phyloP scores from a whole-genome alignment of 306 rosid genomes.

The Potentilla sterilis region DNA sequence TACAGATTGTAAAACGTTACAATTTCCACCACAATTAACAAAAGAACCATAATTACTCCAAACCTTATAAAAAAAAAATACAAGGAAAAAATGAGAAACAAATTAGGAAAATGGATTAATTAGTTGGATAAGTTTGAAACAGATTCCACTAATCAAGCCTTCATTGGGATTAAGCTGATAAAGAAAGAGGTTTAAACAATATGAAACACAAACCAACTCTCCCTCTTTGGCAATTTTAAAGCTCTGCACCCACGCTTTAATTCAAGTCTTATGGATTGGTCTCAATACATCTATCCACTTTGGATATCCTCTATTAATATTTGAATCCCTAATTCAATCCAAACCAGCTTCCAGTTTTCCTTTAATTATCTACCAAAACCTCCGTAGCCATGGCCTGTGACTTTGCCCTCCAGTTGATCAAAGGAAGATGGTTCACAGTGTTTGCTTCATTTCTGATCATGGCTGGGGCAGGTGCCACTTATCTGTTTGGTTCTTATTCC shows the following conservation, averaged over 20 bases:
- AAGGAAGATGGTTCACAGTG: conserved; percentile 29
- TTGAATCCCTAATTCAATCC: background rate
- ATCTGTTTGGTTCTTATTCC: conserved; percentile 40
- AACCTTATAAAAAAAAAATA: background rate
- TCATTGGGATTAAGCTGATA: background rate
- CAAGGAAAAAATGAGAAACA: background rate
- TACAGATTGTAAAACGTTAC: background rate
- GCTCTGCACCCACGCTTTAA: background rate
- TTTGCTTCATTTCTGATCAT: conserved; percentile 29
- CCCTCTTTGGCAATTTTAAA: background rate
- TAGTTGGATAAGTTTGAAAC: background rate
- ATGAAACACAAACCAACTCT: background rate
- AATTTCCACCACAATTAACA: background rate
- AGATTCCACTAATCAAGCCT: background rate
- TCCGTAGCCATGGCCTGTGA: background rate
- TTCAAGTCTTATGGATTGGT: background rate
- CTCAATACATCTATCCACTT: background rate
- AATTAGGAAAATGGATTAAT: background rate
- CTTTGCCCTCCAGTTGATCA: conserved; percentile 5
- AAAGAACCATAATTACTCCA: background rate
- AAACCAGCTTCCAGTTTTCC: background rate
- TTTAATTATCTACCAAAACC: background rate
- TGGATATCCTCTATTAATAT: background rate
- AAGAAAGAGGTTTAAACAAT: background rate
- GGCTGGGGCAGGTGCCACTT: conserved; percentile 38